Percentiles rank a stretch among this genome's conserved stretches.
Evolutionary conservation across 164 flowering plant species (phyloP).

Genomic region (Warburgia ugandensis): DNA sequence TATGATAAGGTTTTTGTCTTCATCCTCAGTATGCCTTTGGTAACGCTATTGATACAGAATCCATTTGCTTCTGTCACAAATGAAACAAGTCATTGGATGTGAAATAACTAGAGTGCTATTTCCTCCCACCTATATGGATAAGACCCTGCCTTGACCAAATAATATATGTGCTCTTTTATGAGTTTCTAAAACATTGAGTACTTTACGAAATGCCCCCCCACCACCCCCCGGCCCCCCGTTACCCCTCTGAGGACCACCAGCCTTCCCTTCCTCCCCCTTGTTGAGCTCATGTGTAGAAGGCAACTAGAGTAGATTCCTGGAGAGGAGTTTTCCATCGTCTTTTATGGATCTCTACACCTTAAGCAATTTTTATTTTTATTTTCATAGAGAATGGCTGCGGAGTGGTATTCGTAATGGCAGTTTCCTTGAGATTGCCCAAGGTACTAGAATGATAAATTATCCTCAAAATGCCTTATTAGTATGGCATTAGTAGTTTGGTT

Average conservation of each 20-base stretch:
- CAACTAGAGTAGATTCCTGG: too few relatives aligned
- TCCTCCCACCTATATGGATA: constrained; percentile 68
- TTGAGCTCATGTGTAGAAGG: too few relatives aligned
- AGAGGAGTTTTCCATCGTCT: too few relatives aligned
- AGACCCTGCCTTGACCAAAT: constrained; percentile 82
- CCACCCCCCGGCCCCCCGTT: too few relatives aligned
- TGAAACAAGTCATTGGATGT: constrained; percentile 70
- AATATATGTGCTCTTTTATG: constrained; percentile 74
- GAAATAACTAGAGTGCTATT: constrained; percentile 75
- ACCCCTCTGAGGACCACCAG: too few relatives aligned
- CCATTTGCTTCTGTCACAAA: neutral
- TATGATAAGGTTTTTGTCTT: too few relatives aligned
- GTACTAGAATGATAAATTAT: too few relatives aligned
- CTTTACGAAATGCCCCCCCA: too few relatives aligned
- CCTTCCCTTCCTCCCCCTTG: too few relatives aligned
- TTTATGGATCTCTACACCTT: too few relatives aligned
- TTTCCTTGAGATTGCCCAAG: constrained; percentile 72
- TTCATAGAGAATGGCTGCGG: constrained; percentile 83
- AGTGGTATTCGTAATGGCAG: constrained; percentile 82
- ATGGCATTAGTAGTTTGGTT: too few relatives aligned
- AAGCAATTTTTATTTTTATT: constrained; percentile 17
- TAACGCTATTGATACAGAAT: neutral
- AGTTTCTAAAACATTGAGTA: constrained; percentile 21
- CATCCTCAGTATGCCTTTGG: neutral
- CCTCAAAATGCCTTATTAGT: too few relatives aligned